Evolutionary conservation across 495 filamentous ascomycete species (phyloP).

Genomic region (Oleoguttula mirabilis): DNA sequence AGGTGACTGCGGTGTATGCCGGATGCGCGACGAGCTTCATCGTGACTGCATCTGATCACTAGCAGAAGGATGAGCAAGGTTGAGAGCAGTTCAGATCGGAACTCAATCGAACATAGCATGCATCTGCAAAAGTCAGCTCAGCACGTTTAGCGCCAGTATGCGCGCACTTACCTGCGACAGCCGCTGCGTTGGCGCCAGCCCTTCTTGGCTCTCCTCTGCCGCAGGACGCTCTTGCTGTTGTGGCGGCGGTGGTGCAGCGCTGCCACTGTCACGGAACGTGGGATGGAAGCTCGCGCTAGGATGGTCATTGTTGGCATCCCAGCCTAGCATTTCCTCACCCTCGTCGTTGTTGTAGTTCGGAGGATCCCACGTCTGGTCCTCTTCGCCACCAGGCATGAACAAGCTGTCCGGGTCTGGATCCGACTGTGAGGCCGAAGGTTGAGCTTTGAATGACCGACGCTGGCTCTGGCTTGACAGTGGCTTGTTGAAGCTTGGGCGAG

Average conservation of each 20-base stretch:
- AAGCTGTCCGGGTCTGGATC: constrained; percentile 64
- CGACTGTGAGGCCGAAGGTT: constrained; percentile 38
- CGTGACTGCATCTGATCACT: constrained; percentile 31
- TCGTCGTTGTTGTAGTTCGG: constrained; percentile 50
- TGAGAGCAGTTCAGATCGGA: neutral
- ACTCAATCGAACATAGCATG: constrained; percentile 42
- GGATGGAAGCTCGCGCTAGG: constrained; percentile 27
- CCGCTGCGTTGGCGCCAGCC: constrained; percentile 54
- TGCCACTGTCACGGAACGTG: constrained; percentile 28
- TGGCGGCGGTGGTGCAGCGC: constrained; percentile 20
- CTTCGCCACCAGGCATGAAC: constrained; percentile 62
- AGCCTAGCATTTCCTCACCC: constrained; percentile 56
- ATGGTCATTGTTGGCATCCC: constrained; percentile 57
- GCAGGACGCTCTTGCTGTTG: constrained; percentile 20
- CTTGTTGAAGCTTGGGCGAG: constrained; percentile 16
- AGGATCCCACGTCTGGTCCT: constrained; percentile 71
- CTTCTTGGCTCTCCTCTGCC: constrained; percentile 28
- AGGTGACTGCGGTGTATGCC: constrained; percentile 52
- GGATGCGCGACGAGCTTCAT: constrained; percentile 88
- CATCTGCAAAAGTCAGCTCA: constrained; percentile 29
- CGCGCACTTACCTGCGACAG: constrained; percentile 43
- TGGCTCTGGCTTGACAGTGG: constrained; percentile 8
- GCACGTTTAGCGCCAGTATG: no score
- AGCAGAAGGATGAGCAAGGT: constrained; percentile 34
- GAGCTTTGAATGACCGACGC: constrained; percentile 6